Evolutionary conservation across 768 basidiomycete species (phyloP).

Genomic region (Lactarius vividus): DNA sequence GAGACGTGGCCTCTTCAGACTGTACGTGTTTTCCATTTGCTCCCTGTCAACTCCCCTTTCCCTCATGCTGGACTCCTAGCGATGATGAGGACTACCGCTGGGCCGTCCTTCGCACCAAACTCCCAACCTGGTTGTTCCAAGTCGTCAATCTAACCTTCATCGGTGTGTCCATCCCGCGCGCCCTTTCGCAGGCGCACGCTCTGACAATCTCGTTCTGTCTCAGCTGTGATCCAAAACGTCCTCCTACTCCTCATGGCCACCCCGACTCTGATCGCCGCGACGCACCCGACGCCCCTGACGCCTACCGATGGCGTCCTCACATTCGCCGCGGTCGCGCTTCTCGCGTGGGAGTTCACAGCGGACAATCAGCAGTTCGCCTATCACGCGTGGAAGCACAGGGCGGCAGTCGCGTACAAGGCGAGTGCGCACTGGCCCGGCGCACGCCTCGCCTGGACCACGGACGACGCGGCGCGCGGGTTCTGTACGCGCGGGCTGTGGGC

Average conservation of each 20-base stretch:
- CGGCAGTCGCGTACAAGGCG: not conserved
- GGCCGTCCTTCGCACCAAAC: constrained; percentile 64
- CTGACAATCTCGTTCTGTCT: not conserved
- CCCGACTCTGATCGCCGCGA: constrained; percentile 54
- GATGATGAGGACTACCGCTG: constrained; percentile 93
- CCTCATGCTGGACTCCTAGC: constrained; percentile 37
- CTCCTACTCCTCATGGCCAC: constrained; percentile 71
- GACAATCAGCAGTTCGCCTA: constrained; percentile 92
- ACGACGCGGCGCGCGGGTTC: constrained; percentile 78
- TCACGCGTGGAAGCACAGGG: constrained; percentile 67
- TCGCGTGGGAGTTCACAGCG: constrained; percentile 74
- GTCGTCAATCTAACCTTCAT: constrained; percentile 72
- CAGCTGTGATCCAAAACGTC: constrained; percentile 74
- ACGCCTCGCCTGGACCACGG: constrained; percentile 61
- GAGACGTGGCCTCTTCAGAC: constrained; percentile 73
- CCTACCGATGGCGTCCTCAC: constrained; percentile 64
- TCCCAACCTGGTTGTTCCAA: constrained; percentile 56
- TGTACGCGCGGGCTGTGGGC: constrained; percentile 82
- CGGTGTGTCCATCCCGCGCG: constrained; percentile 37
- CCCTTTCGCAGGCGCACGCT: not conserved
- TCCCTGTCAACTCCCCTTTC: not conserved
- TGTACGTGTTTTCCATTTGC: constrained; percentile 43
- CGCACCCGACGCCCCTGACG: constrained; percentile 51
- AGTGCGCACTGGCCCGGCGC: constrained; percentile 58
- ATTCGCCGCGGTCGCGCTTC: constrained; percentile 50